phyloP scores from a whole-genome alignment of 345 rosid genomes.

The Rhodomyrtus tomentosa region DNA sequence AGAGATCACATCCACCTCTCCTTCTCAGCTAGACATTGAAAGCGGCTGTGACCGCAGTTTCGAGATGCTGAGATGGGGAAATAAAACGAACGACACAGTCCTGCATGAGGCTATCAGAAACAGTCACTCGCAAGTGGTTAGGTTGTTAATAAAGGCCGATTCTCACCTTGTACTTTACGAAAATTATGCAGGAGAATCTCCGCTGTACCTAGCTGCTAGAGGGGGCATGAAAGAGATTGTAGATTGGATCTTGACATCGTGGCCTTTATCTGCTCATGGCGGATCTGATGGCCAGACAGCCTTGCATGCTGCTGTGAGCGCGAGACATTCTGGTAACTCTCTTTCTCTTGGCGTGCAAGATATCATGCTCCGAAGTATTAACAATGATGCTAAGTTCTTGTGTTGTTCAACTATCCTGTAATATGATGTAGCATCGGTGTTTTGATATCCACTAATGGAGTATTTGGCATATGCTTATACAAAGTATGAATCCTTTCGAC shows the following conservation, averaged over 20 bases:
- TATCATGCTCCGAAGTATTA: not conserved
- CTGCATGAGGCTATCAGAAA: not conserved
- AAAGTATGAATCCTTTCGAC: not conserved
- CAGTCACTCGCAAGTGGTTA: not conserved
- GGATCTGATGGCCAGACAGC: not conserved
- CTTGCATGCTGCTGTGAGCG: not conserved
- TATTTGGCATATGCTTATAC: not conserved
- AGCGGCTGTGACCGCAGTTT: not conserved
- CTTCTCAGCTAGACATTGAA: not conserved
- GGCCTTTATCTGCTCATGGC: not conserved
- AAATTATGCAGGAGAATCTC: not conserved
- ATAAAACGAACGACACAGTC: not conserved
- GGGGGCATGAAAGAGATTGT: not conserved
- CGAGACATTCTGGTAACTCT: not conserved
- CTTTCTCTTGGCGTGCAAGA: not conserved
- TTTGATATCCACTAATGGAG: not conserved
- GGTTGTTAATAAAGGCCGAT: not conserved
- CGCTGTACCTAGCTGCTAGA: not conserved
- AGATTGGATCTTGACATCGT: not conserved
- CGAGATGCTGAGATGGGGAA: not conserved
- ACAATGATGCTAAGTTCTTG: not conserved
- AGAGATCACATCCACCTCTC: not conserved
- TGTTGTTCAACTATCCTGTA: not conserved
- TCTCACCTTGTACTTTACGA: not conserved
- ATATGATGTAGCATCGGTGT: not conserved